phyloP scores from a whole-genome alignment of 805 yeast genomes.

The Candida loeiensis region DNA sequence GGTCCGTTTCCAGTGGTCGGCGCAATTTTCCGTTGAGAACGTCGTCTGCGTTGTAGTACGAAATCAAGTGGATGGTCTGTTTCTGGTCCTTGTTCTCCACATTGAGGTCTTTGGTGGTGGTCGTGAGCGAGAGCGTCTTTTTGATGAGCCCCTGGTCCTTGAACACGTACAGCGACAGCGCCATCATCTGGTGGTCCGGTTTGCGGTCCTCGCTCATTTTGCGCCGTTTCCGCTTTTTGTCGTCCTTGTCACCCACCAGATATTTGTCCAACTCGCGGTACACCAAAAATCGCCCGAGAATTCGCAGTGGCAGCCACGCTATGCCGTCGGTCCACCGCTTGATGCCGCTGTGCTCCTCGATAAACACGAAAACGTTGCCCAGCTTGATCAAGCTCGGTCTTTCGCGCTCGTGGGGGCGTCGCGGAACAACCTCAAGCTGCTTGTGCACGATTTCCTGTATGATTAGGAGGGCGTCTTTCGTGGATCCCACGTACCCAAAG shows the following conservation, averaged over 20 bases:
- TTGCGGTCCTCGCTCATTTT: conserved; percentile 12
- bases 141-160: conserved; percentile 74
- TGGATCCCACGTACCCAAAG: conserved; percentile 73
- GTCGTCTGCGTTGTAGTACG: conserved; percentile 76
- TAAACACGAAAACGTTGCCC: conserved; percentile 81
- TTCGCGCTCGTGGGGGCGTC: conserved; percentile 83
- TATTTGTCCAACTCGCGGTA: conserved; percentile 61
- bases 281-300: conserved; percentile 78
- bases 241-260: conserved; percentile 42
- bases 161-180: conserved; percentile 60
- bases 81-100: conserved; percentile 22
- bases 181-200: conserved; percentile 15
- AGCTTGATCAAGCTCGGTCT: conserved; percentile 60
- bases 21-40: conserved; percentile 54
- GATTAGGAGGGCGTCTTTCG: conserved; percentile 77
- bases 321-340: conserved; percentile 97
- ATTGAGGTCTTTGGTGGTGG: conserved; percentile 24
- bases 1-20: conserved; percentile 55
- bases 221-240: conserved; percentile 37
- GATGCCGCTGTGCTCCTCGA: conserved; percentile 78
- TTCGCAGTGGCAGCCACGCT: conserved; percentile 89
- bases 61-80: conserved; percentile 66
- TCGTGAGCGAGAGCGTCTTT: conserved; percentile 64
- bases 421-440: conserved; percentile 55
- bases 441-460: conserved; percentile 75